Base-by-base conservation (phyloP, 2,329 filamentous ascomycete species). In the Seiridium unicorne region DNA sequence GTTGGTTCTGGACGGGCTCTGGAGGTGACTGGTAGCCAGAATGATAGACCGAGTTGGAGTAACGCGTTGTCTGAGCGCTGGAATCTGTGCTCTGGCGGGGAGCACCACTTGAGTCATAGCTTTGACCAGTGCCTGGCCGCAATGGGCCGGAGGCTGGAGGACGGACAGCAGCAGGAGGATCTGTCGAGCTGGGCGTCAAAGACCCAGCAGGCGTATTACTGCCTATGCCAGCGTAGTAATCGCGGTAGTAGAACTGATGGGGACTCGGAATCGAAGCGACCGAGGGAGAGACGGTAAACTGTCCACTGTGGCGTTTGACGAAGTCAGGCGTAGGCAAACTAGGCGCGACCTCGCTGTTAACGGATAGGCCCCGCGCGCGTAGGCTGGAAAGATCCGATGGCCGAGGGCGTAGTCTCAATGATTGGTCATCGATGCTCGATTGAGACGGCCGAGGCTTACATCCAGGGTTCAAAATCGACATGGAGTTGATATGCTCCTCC, bases 391-490 rank as follows among this genome's bases (percentile, higher is more conserved):
- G 72, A 26, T 86, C 83, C 32, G 77, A 73, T 3, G 80, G 81
- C 6, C 82, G 77, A 1, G 78, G 74, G n/a, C 79, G 77, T 18
- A 77, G 78, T 76, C 77, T 83, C 66, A 73, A 78, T 63, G 64
- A 79, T 73, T 75, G 84, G 66, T 77, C 85, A 69, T 71, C 80
- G 74, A 81, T 84, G 77, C 77, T 89, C 75, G 76, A 89, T 67
- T 80, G 84, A 31, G 77, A 89, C 68, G 75, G 83, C 72, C 71
- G 84, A 73, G 71, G 88, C 79, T 67, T 86, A 73, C 75, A 90
- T 71, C 73, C 87, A 18, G 91, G 90, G 70, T 96, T 96, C 74
- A 93, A 84, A 59, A 97, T 90, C 18, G 87, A 86, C 51, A 97
- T 83, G 53, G 84, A 84, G 64, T 86, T 81, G 26, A 93, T 81